phyloP scores from a whole-genome alignment of 2,329 filamentous ascomycete species.

The Ustilaginoidea virens region DNA sequence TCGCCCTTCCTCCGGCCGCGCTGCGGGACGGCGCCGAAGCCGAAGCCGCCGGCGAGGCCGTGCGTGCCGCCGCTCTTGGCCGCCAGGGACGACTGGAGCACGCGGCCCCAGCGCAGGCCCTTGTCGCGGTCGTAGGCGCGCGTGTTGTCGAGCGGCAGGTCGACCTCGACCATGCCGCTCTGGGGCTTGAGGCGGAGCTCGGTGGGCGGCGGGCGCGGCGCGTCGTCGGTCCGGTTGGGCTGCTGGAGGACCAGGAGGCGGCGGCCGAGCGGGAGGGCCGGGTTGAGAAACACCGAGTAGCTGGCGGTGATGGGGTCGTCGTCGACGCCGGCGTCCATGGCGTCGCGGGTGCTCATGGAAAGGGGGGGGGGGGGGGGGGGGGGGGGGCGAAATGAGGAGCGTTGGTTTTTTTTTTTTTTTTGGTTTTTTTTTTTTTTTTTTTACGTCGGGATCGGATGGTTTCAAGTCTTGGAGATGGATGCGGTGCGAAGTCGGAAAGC shows the following conservation, averaged over 20 bases:
- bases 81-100: constrained; percentile 45
- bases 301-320: constrained; percentile 55
- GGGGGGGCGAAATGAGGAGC: too few relatives aligned
- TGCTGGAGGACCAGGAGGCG: constrained; percentile 78
- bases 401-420: too few relatives aligned
- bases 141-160: constrained; percentile 65
- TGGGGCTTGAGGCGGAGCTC: constrained; percentile 70
- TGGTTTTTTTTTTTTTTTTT: too few relatives aligned
- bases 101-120: constrained; percentile 69
- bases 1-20: constrained; percentile 23
- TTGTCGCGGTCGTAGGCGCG: constrained; percentile 70
- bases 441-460: too few relatives aligned
- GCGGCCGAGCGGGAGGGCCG: constrained; percentile 43
- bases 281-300: constrained; percentile 81
- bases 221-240: constrained; percentile 55
- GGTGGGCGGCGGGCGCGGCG: constrained; percentile 36
- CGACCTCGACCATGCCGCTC: constrained; percentile 77
- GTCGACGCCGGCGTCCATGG: constrained; percentile 20
- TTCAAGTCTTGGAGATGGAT: too few relatives aligned
- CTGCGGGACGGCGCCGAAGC: constrained; percentile 35
- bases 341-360: constrained; percentile 4
- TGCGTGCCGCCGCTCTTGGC: constrained; percentile 49
- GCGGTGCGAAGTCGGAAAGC: too few relatives aligned
- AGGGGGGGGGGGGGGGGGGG: too few relatives aligned
- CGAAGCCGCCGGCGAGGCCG: constrained; percentile 60